phyloP scores from a whole-genome alignment of 78 protist species.

The Chrysochromulina parva region DNA sequence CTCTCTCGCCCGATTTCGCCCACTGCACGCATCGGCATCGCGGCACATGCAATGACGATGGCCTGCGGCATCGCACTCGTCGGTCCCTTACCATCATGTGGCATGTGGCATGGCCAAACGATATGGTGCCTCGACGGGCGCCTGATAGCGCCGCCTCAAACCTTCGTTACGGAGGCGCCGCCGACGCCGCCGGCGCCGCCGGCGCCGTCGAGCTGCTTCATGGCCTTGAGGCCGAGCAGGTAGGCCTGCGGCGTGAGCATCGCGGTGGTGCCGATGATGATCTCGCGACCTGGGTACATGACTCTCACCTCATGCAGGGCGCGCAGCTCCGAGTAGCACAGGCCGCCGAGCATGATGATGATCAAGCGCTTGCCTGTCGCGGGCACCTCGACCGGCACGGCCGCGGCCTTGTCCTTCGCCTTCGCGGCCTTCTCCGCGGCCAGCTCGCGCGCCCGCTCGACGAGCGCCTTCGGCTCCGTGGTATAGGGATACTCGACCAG shows the following conservation, averaged over 20 bases:
- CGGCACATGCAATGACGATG: too few relatives aligned
- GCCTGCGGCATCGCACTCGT: too few relatives aligned
- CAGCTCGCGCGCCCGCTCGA: neutral
- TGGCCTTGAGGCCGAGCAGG: neutral
- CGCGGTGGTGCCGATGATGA: neutral
- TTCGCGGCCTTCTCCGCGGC: neutral
- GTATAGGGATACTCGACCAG: neutral
- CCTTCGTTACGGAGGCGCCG: too few relatives aligned
- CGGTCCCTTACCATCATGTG: too few relatives aligned
- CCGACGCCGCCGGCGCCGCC: too few relatives aligned
- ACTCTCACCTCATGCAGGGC: neutral
- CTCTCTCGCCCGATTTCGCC: too few relatives aligned
- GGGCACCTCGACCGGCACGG: neutral
- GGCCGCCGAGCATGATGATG: constrained; percentile 1
- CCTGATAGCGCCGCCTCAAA: too few relatives aligned
- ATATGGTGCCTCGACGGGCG: too few relatives aligned
- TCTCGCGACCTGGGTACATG: neutral
- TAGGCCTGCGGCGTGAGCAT: neutral
- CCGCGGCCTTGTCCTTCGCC: neutral
- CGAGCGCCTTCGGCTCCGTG: neutral
- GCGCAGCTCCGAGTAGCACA: neutral
- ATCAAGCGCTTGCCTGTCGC: neutral
- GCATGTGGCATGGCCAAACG: too few relatives aligned
- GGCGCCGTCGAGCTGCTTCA: neutral
- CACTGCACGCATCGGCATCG: too few relatives aligned